A percentile compares a stretch with the other conserved stretches of the same genome.
phyloP scores from a whole-genome alignment of 2,329 filamentous ascomycete genomes.

The Apiospora rasikravindrae region DNA sequence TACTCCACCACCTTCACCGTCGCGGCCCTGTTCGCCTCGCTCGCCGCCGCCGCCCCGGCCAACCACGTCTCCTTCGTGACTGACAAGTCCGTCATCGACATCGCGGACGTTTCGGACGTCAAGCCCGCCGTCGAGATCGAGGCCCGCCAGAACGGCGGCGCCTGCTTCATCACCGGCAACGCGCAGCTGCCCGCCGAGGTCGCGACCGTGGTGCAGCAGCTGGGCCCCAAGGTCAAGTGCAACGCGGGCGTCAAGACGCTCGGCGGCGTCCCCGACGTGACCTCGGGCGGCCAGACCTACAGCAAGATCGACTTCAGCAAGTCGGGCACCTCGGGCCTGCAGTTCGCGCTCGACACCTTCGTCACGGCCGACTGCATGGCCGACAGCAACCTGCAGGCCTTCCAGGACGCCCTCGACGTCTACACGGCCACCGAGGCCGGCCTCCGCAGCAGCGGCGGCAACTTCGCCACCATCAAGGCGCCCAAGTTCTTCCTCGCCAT shows the following conservation, averaged over 20 bases:
- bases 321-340: constrained; percentile 51
- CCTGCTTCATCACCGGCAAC: constrained; percentile 60
- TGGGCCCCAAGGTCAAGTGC: constrained; percentile 53
- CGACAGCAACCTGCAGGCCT: constrained; percentile 52
- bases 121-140: constrained; percentile 5
- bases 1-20: constrained; percentile 20
- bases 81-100: constrained; percentile 17
- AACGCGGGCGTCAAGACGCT: constrained; percentile 52
- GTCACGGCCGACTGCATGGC: constrained; percentile 56
- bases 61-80: constrained; percentile 21
- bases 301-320: constrained; percentile 61
- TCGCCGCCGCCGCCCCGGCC: constrained; percentile 19
- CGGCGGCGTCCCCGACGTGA: constrained; percentile 60
- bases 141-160: constrained; percentile 15
- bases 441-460: constrained; percentile 58
- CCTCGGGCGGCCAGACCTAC: constrained; percentile 55
- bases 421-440: constrained; percentile 66
- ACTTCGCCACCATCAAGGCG: constrained; percentile 58
- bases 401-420: constrained; percentile 59
- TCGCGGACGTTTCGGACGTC: neutral
- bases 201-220: constrained; percentile 48
- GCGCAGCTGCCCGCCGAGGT: constrained; percentile 57
- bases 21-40: constrained; percentile 19
- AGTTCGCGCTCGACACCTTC: constrained; percentile 60
- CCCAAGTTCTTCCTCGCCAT: constrained; percentile 68